phyloP scores from a whole-genome alignment of 2,329 filamentous ascomycete genomes.

The Lasiodiplodia hormozganensis region DNA sequence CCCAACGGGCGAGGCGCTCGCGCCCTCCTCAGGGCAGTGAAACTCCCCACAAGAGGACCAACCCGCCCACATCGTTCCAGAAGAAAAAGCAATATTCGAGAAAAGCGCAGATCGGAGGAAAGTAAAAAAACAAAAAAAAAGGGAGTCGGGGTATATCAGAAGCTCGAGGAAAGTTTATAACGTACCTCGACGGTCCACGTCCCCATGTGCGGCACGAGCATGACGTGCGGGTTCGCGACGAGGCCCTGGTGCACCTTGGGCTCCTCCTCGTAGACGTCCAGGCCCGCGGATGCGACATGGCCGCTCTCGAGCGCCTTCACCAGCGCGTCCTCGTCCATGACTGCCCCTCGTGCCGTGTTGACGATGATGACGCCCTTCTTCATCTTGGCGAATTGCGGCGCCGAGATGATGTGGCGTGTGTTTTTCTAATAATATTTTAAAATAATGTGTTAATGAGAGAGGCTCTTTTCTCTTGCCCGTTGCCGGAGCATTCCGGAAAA shows the following conservation, averaged over 20 bases:
- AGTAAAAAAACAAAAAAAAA: background rate
- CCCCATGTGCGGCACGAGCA: conserved; percentile 85
- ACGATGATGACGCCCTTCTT: conserved; percentile 78
- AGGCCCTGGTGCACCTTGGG: conserved; percentile 77
- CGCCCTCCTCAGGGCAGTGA: background rate
- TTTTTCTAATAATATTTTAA: conserved; percentile 54
- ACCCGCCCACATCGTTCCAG: background rate
- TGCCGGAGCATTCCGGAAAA: background rate
- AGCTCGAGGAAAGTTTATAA: conserved; percentile 7
- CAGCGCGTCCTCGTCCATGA: conserved; percentile 82
- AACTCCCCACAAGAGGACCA: background rate
- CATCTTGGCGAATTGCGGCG: conserved; percentile 75
- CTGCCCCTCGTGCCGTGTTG: conserved; percentile 82
- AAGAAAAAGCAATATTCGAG: background rate
- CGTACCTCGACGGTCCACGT: conserved; percentile 74
- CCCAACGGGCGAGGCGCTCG: background rate
- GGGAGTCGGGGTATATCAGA: conserved; percentile 1
- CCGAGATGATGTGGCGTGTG: conserved; percentile 79
- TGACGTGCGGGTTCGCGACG: conserved; percentile 71
- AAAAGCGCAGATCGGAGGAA: background rate
- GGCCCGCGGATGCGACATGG: conserved; percentile 72
- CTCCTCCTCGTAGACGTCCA: conserved; percentile 86
- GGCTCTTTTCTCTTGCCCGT: background rate
- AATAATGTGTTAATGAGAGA: background rate
- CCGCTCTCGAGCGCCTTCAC: conserved; percentile 75